Evolutionary conservation across 2,329 filamentous ascomycete genomes (phyloP).

Genomic region (Arachnomyces sp.): DNA sequence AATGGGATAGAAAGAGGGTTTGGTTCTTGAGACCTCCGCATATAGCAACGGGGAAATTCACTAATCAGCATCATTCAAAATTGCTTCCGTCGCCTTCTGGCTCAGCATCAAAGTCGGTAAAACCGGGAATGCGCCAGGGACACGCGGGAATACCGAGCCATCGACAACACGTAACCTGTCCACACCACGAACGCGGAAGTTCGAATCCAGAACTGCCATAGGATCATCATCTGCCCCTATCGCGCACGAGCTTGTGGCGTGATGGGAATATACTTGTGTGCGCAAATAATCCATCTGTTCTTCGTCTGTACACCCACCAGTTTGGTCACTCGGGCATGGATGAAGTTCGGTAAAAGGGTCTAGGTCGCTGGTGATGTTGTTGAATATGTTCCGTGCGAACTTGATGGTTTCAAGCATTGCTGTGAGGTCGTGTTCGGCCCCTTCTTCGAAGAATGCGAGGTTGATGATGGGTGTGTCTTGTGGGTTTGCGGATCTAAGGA

Average conservation of each 20-base stretch:
- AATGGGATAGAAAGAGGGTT: no score
- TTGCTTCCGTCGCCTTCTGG: slow-evolving; percentile 57
- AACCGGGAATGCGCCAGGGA: slow-evolving; percentile 48
- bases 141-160: slow-evolving; percentile 50
- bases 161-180: slow-evolving; percentile 54
- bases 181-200: slow-evolving; percentile 52
- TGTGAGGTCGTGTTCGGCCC: slow-evolving; percentile 7
- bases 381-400: not conserved
- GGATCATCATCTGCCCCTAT: slow-evolving; percentile 47
- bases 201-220: slow-evolving; percentile 49
- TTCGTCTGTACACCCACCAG: slow-evolving; percentile 1
- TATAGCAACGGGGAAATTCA: no score
- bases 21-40: no score
- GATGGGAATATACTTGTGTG: slow-evolving; percentile 28
- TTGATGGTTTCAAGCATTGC: slow-evolving; percentile 8
- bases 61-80: slow-evolving; percentile 29
- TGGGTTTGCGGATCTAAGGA: slow-evolving; percentile 6
- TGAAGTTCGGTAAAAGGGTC: slow-evolving; percentile 3
- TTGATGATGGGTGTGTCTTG: slow-evolving; percentile 8
- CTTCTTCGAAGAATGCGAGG: slow-evolving; percentile 7
- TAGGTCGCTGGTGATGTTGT: not conserved
- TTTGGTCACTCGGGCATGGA: not conserved
- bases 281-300: slow-evolving; percentile 2
- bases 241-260: slow-evolving; percentile 43
- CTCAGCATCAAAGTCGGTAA: slow-evolving; percentile 49